Base-by-base conservation (phyloP, 768 basidiomycete species). In the Cystoderma amianthinum region DNA sequence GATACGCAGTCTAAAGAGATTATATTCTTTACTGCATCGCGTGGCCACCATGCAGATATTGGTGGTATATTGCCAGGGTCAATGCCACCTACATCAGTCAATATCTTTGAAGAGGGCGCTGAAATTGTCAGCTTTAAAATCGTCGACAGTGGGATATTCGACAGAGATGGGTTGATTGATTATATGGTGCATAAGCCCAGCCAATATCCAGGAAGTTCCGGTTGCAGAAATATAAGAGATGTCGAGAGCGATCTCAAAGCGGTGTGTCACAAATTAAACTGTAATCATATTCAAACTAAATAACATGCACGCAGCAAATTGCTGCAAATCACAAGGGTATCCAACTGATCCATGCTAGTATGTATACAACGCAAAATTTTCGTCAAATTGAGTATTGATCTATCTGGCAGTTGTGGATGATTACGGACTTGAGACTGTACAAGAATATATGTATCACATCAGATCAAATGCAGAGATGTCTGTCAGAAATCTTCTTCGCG, bases 41-140 rank as follows among this genome's bases (percentile, higher is more conserved):
- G 94, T 39, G 93, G 90, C 0, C 93, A 97, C 57, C 93, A 96
- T 61, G 90, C 91, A 3, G 92, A 95, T 63, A 87, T 93, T 46
- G 91, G 92, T 1, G 92, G 92, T 0, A 93, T 95, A 47, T 69
- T 91, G 2, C 90, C 93, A 4, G 91, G 89, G 1, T 92, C 87
- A 25, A 98, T 97, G 94, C 94, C 94, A 0, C 93, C 95, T 0
- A 92, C 89, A 2, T 86, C 85, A 9, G 83, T 85, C 48, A 91
- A 78, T 46, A 84, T 96, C 33, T 94, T 88, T 52, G 87, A 98
- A 58, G 94, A 98, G 58, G 94, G 94, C 15, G 95, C 94, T 0
- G 78, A 92, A 52, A 84, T 97, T 38, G 76, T 82, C 50, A 85
- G 84, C 57, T 89, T 96, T 73, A 96, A 94, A 62, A 80, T 98